Conservation (phyloP, 306 rosid species). For the Mimosa bimucronata region DNA sequence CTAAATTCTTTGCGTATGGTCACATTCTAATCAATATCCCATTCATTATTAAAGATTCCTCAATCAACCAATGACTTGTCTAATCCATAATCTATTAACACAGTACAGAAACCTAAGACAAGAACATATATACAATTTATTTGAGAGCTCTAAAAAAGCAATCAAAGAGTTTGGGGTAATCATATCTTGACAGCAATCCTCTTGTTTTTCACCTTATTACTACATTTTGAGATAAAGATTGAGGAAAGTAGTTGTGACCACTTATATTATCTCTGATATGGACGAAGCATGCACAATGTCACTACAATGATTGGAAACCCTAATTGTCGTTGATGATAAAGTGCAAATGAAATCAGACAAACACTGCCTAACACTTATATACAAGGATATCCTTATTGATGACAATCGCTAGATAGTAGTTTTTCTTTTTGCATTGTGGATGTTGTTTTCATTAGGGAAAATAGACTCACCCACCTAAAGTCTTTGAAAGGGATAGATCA, state of each 20-base stretch:
- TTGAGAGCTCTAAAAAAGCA: neutral
- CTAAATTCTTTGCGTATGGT: neutral
- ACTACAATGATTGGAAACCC: neutral
- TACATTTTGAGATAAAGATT: neutral
- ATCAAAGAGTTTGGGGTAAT: neutral
- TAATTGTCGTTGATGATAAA: neutral
- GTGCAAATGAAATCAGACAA: slow-evolving; percentile 21
- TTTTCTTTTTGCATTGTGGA: neutral
- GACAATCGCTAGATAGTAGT: neutral
- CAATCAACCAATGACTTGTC: neutral
- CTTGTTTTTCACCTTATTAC: neutral
- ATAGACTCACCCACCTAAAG: neutral
- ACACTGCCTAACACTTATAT: slow-evolving; percentile 8
- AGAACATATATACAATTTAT: neutral
- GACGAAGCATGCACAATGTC: neutral
- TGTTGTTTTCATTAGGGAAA: neutral
- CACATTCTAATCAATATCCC: neutral
- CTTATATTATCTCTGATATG: neutral
- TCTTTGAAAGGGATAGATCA: neutral
- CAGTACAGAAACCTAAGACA: neutral
- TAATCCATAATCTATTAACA: neutral
- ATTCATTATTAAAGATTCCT: neutral
- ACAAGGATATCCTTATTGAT: neutral
- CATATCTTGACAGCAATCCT: neutral
- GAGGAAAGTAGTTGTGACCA: neutral